Evolutionary conservation across 2,329 filamentous ascomycete species (phyloP), one percentile per base, ranked within the genome.

Genomic region (Raffaelea deltoideospora): DNA sequence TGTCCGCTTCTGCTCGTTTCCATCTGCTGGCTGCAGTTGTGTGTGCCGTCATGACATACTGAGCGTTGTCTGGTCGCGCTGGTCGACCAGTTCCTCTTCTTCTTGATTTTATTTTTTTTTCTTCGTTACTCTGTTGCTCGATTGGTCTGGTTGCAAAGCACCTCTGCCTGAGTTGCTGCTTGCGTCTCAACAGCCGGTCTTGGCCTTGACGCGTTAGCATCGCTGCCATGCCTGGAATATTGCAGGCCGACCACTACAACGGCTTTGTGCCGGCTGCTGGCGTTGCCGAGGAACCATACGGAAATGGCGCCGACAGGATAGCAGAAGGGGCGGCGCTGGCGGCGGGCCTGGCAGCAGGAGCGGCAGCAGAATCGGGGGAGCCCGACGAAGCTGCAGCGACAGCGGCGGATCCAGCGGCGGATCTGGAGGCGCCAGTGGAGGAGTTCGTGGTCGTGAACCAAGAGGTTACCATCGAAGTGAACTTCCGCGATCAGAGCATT

Each of bases 391-490:
- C 43, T 17, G 29, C 35, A 9, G 37, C 37, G 14, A 35, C 40
- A 28, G 43, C 41, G 5, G 39, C 38, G 14, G 37, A 40, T 17
- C 22, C 40, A 28, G 43, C 41, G 5, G 39, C 38, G 14, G 37
- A 40, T 17, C 22, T 22, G 3, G 22, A 35, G n/a, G 39, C 39
- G 10, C 41, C 42, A 8, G 39, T 46, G 11, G 46, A 47, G 28
- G 51, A 53, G 31, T 68, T 63, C 43, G 52, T 68, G 29, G 61
- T 96, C 40, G 68, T 84, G 37, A 79, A 86, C 58, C 88, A 96
- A 59, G 82, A 83, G 54, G 78, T 98, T 34, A 79, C 86, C 49
- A 66, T 98, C 41, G 87, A 96, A 49, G 67, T 98, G 52, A 82
- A 93, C 59, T 92, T 98, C 54, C 68, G 72, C 45, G 72, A 72